Conservation (phyloP, 2,329 filamentous ascomycete genomes). For the Talaromyces sp. region DNA sequence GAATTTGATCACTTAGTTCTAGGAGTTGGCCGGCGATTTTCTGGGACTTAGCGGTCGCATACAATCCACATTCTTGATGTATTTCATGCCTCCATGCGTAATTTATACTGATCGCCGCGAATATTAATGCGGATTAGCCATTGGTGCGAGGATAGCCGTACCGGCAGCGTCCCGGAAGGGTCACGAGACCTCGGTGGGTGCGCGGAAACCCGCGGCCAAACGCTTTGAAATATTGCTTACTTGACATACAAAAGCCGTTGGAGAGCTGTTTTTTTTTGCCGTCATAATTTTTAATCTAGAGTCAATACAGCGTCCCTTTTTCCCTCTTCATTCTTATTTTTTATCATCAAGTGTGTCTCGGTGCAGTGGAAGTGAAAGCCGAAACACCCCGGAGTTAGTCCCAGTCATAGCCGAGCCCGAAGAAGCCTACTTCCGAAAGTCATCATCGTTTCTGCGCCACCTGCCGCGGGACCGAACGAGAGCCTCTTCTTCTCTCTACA, state of each 20-base stretch:
- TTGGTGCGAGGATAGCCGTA: neutral
- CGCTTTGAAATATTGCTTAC: neutral
- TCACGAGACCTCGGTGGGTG: constrained; percentile 1
- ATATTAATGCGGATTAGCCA: neutral
- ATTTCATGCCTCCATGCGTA: neutral
- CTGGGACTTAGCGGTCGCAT: neutral
- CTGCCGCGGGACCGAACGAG: neutral
- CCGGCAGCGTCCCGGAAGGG: neutral
- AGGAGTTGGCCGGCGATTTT: neutral
- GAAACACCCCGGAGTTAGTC: neutral
- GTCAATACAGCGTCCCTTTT: neutral
- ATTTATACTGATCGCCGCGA: neutral
- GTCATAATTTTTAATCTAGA: neutral
- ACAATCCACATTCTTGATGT: neutral
- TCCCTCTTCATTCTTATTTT: neutral
- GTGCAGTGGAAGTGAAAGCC: neutral
- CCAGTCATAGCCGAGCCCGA: constrained; percentile 2
- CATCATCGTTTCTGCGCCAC: constrained; percentile 8
- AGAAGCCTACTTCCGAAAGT: constrained; percentile 4
- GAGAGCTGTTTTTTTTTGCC: neutral
- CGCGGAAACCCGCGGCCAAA: constrained; percentile 2
- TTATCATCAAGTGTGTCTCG: neutral
- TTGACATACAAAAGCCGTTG: neutral
- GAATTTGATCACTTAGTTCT: neutral
- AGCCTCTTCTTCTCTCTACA: neutral